phyloP scores from a whole-genome alignment of 495 filamentous ascomycete genomes.

The Cercophora scortea region DNA sequence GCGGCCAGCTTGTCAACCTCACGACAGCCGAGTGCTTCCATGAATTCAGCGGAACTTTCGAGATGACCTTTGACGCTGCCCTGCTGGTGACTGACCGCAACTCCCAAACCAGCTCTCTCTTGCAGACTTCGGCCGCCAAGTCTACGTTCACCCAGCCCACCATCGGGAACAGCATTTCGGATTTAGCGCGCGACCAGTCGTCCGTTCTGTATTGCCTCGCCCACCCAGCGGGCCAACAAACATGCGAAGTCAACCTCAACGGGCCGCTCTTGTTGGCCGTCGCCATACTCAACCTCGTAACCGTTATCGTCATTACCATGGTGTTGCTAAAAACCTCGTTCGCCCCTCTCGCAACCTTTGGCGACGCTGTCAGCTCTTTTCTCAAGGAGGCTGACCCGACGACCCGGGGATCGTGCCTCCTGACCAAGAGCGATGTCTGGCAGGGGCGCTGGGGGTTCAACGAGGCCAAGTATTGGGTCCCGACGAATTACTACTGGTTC shows the following conservation, averaged over 20 bases:
- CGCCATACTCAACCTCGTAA: conserved; percentile 31
- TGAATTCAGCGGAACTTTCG: conserved; percentile 22
- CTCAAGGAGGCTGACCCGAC: conserved; percentile 30
- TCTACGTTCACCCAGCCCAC: conserved; percentile 6
- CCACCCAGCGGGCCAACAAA: conserved; percentile 12
- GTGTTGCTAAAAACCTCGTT: conserved; percentile 24
- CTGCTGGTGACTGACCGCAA: conserved; percentile 23
- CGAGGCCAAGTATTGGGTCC: conserved; percentile 30
- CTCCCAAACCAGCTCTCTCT: conserved; percentile 22
- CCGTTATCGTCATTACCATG: conserved; percentile 23
- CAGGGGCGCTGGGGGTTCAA: conserved; percentile 29
- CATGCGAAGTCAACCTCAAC: conserved; percentile 34
- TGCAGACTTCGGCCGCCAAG: conserved; percentile 18
- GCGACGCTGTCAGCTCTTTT: conserved; percentile 40
- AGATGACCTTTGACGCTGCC: conserved; percentile 23
- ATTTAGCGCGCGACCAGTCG: conserved; percentile 10
- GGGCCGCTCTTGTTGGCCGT: conserved; percentile 30
- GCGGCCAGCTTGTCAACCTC: conserved; percentile 18
- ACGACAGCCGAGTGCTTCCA: conserved; percentile 18
- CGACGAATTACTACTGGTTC: conserved; percentile 33
- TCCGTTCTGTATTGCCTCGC: conserved; percentile 28
- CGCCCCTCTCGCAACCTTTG: conserved; percentile 33
- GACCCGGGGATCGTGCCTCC: conserved; percentile 27
- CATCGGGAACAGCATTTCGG: conserved; percentile 9
- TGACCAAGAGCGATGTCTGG: conserved; percentile 33